Percentiles rank a stretch among this genome's conserved stretches.
These are phyloP conservation scores for Saitozyma podzolica DNA, from an alignment of 768 basidiomycete species.

Conservation along the genomic window DNA sequence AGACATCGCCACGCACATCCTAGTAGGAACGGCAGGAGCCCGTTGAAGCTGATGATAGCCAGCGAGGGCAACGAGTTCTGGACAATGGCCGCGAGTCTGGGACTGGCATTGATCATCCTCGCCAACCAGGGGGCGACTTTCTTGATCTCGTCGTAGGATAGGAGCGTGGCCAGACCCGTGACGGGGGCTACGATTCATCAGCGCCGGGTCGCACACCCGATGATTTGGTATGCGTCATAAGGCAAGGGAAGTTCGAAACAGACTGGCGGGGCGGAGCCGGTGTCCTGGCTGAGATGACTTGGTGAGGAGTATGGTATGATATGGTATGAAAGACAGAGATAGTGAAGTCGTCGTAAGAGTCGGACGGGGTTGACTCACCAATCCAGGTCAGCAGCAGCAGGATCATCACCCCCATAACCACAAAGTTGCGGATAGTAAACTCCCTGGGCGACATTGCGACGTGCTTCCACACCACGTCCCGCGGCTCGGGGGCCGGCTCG, in stretches of 20 bases:
- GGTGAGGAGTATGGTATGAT: not conserved
- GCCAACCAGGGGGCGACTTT: slow-evolving; percentile 86
- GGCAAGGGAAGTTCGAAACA: not conserved
- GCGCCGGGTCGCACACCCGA: not conserved
- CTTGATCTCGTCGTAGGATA: slow-evolving; percentile 93
- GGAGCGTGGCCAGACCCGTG: slow-evolving; percentile 75
- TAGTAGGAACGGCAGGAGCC: slow-evolving; percentile 78
- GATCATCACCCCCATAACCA: slow-evolving; percentile 69
- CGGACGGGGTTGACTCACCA: slow-evolving; percentile 27
- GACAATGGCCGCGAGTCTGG: slow-evolving; percentile 77
- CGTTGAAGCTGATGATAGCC: slow-evolving; percentile 87
- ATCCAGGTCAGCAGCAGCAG: slow-evolving; percentile 87
- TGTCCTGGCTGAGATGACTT: not conserved
- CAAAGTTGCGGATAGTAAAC: slow-evolving; percentile 65
- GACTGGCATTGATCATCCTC: slow-evolving; percentile 66
- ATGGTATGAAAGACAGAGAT: too few species aligned
- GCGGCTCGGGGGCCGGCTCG: slow-evolving; percentile 81
- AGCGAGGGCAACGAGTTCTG: slow-evolving; percentile 92
- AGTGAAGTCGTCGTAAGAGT: not conserved
- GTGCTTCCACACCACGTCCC: slow-evolving; percentile 93
- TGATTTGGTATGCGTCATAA: too few species aligned
- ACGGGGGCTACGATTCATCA: slow-evolving; percentile 64
- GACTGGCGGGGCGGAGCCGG: not conserved
- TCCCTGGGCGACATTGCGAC: slow-evolving; percentile 67
- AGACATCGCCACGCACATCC: slow-evolving; percentile 62